Evolutionary conservation across 2,329 filamentous ascomycete species (phyloP).

Genomic region (Catunica adiposa): DNA sequence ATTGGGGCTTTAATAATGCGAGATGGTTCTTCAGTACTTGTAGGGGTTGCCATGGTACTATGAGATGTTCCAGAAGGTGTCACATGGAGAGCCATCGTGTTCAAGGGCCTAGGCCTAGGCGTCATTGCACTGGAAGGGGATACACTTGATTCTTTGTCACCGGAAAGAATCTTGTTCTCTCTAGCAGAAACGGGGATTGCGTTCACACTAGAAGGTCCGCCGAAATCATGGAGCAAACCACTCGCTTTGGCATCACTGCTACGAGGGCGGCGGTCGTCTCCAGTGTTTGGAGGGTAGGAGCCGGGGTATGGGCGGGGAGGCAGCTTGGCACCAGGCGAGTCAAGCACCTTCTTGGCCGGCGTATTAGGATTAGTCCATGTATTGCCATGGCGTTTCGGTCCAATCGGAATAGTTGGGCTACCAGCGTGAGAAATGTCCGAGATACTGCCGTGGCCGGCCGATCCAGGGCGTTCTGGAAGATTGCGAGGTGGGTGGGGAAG

Average conservation of each 20-base stretch:
- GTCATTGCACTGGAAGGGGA: conserved; percentile 4
- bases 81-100: background rate
- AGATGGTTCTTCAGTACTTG: conserved; percentile 7
- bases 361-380: conserved; percentile 38
- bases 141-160: background rate
- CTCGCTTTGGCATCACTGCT: conserved; percentile 37
- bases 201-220: background rate
- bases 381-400: conserved; percentile 6
- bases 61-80: background rate
- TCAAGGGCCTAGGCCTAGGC: background rate
- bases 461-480: conserved; percentile 32
- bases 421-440: conserved; percentile 13
- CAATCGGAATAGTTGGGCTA: conserved; percentile 21
- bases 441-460: conserved; percentile 23
- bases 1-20: conserved; percentile 20
- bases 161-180: background rate
- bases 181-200: background rate
- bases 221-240: background rate
- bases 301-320: conserved; percentile 9
- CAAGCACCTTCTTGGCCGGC: conserved; percentile 29
- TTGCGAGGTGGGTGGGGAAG: conserved; percentile 12
- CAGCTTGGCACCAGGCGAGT: conserved; percentile 35
- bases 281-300: conserved; percentile 20
- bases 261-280: conserved; percentile 29
- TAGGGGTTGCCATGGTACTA: background rate